phyloP scores from a whole-genome alignment of 306 rosid genomes.

The Cucurbita maxima region DNA sequence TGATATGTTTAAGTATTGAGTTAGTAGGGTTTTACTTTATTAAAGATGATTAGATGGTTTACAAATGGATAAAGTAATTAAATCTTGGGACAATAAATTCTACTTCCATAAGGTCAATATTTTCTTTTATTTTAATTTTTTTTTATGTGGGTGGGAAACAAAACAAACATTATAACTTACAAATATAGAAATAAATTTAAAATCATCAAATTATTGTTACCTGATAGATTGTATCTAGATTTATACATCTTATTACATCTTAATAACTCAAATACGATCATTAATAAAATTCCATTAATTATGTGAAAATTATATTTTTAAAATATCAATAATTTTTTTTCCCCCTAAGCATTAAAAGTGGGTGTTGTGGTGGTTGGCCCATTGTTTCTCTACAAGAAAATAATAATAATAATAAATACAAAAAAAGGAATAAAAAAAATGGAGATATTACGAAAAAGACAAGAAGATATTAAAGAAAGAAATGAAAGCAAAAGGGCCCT shows the following conservation, averaged over 20 bases:
- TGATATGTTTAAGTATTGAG: not conserved
- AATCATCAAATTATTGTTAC: not conserved
- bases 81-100: not conserved
- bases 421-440: not conserved
- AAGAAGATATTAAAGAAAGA: slow-evolving; percentile 65
- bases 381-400: not conserved
- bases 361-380: slow-evolving; percentile 9
- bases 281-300: no score
- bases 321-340: no score
- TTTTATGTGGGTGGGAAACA: not conserved
- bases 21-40: not conserved
- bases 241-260: not conserved
- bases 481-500: slow-evolving; percentile 45
- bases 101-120: not conserved
- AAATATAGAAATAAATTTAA: not conserved
- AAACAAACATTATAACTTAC: not conserved
- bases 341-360: not conserved
- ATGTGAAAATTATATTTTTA: no score
- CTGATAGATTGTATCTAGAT: not conserved
- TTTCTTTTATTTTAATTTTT: no score
- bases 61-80: not conserved
- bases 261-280: not conserved
- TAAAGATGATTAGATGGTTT: not conserved
- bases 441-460: slow-evolving; percentile 58
- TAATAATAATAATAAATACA: slow-evolving; percentile 7